Evolutionary conservation across 768 basidiomycete species (phyloP), one percentile per base, ranked within the genome.

Genomic region (Trametes meyenii): DNA sequence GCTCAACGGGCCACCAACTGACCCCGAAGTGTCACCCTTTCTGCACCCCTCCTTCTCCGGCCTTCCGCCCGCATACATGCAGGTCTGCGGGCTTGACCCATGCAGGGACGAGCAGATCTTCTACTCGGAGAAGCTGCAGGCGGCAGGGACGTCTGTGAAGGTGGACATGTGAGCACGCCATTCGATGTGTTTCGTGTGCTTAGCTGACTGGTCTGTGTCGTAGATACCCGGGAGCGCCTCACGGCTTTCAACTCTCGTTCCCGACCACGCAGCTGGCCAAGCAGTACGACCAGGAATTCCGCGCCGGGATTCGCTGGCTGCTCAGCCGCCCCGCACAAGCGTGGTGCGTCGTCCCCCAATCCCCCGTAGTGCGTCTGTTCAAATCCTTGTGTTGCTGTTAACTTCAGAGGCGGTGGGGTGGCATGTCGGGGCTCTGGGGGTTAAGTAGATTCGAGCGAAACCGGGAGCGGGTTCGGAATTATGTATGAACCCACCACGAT

Each of bases 41-140:
- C 52, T 72, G 1, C 55, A 55, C 11, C 29, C 55, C 16, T 64
- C 67, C 10, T 66, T 65, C 50, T 50, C 40, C 12, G 64, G 56
- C 10, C 51, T 73, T 3, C 65, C 72, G 0, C 63, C 68, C 0
- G 62, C 64, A 26, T 72, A 66, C 48, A 49, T 72, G 24, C 72
- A 72, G 36, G 58, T 73, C 14, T 38, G 46, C 44, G 72, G 70
- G 2, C 23, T 49, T 8, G 72, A 74, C 54, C 70, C 69, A 1
- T 36, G 71, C 29, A 54, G 70, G n/a, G 73, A 74, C 54, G 73
- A 74, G 36, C 71, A 66, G 2, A 43, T 72, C 12, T 45, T 72
- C 13, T 74, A 72, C 39, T 69, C 65, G 23, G 57, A 64, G 35
- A 16, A 66, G 13, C 59, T 72, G 7, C 55, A 61, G 5, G 69